Evolutionary conservation across 2,329 filamentous ascomycete genomes (phyloP).

Genomic region (Stagonosporopsis cucurbitacearum): DNA sequence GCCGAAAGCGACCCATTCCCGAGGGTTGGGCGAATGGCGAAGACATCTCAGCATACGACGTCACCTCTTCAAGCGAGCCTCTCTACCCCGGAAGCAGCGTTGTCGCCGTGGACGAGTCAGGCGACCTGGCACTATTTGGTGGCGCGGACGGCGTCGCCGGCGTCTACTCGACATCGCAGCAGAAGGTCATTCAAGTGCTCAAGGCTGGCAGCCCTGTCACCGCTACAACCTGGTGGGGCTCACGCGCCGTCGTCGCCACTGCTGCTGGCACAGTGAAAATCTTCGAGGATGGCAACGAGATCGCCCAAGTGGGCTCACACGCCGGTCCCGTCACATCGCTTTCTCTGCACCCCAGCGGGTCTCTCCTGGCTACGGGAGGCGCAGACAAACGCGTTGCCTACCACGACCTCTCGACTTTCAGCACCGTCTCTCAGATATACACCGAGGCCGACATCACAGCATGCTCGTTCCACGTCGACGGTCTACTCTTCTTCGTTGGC

Average conservation of each 20-base stretch:
- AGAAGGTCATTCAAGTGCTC: conserved; percentile 74
- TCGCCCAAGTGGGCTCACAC: conserved; percentile 77
- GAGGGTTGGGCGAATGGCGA: conserved; percentile 83
- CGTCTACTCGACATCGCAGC: conserved; percentile 78
- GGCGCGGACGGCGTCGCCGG: conserved; percentile 77
- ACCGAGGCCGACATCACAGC: conserved; percentile 78
- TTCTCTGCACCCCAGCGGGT: conserved; percentile 80
- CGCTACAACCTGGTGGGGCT: conserved; percentile 68
- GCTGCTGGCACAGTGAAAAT: conserved; percentile 80
- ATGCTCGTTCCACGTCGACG: conserved; percentile 92
- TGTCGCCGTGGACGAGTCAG: conserved; percentile 64
- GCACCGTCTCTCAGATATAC: conserved; percentile 78
- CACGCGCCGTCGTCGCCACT: conserved; percentile 75
- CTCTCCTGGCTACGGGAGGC: conserved; percentile 85
- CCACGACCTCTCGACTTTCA: conserved; percentile 75
- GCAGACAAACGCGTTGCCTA: conserved; percentile 91
- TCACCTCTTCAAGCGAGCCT: conserved; percentile 61
- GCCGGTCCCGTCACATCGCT: conserved; percentile 80
- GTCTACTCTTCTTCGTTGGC: conserved; percentile 89
- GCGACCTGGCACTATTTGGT: conserved; percentile 74
- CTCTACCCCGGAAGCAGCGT: conserved; percentile 65
- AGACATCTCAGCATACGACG: conserved; percentile 67
- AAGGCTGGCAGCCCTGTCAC: conserved; percentile 71
- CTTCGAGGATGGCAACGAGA: conserved; percentile 73
- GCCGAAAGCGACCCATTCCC: conserved; percentile 87